These are phyloP conservation scores for Candida endomychidarum DNA, from an alignment of 805 yeast genomes.

Conservation along the genomic window DNA sequence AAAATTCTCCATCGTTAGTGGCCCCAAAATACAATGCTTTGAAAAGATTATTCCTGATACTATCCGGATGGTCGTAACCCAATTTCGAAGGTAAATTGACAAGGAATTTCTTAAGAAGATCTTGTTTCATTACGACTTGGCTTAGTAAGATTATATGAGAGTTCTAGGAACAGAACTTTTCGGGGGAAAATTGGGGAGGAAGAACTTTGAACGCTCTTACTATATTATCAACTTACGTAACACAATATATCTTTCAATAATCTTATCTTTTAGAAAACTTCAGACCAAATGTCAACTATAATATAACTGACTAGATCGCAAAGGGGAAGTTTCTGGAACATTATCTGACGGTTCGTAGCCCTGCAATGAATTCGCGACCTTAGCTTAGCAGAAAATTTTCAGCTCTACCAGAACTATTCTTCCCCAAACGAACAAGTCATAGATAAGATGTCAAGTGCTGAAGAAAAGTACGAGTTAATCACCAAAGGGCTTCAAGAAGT, in stretches of 20 bases:
- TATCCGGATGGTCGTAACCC: constrained; percentile 14
- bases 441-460: too few species aligned
- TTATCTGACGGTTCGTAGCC: background rate
- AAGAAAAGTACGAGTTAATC: constrained; percentile 69
- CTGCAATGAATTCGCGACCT: background rate
- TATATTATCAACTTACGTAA: too few species aligned
- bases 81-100: constrained; percentile 25
- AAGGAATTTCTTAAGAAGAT: constrained; percentile 25
- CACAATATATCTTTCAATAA: too few species aligned
- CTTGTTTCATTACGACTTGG: constrained; percentile 21
- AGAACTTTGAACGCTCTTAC: too few species aligned
- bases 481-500: constrained; percentile 90
- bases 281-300: too few species aligned
- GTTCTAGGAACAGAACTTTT: too few species aligned
- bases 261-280: too few species aligned
- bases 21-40: constrained; percentile 32
- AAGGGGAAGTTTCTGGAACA: constrained; percentile 9
- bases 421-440: too few species aligned
- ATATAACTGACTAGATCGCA: too few species aligned
- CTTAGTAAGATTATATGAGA: too few species aligned
- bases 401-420: background rate
- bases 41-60: constrained; percentile 22
- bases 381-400: constrained; percentile 2
- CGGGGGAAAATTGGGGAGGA: too few species aligned
- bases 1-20: constrained; percentile 38